Percentiles rank a stretch among this genome's conserved stretches.
phyloP scores from a whole-genome alignment of 2,329 filamentous ascomycete genomes.

The Hymenoscyphus linearis region DNA sequence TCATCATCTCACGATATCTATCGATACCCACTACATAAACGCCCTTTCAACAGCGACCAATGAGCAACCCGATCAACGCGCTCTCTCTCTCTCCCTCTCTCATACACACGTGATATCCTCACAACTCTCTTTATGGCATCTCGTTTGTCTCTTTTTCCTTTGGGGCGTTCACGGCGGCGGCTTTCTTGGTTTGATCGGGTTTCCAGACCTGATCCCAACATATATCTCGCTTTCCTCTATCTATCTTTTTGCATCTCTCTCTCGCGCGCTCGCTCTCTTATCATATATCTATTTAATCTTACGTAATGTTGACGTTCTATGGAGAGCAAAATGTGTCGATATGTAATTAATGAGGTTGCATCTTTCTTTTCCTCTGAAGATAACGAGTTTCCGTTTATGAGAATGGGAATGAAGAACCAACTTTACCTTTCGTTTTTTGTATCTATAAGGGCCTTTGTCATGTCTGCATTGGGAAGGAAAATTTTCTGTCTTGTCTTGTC shows the following conservation, averaged over 20 bases:
- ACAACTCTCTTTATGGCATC: not conserved
- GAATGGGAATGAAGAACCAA: not conserved
- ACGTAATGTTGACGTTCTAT: conserved; percentile 4
- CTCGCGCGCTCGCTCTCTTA: not conserved
- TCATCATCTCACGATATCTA: conserved; percentile 15
- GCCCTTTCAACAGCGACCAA: conserved; percentile 1
- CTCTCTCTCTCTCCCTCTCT: conserved; percentile 18
- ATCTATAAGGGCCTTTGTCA: not conserved
- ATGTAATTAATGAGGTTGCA: conserved; percentile 3
- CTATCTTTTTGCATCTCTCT: not conserved
- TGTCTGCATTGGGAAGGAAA: conserved; percentile 4
- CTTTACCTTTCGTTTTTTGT: not conserved
- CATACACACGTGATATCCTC: conserved; percentile 8
- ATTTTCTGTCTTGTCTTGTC: not conserved
- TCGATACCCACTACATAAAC: conserved; percentile 8
- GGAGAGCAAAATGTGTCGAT: conserved; percentile 10
- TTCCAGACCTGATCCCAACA: not conserved
- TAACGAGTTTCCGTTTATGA: not conserved
- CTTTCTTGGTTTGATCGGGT: not conserved
- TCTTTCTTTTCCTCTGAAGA: not conserved
- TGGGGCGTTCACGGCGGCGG: too few species aligned
- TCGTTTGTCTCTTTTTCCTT: not conserved
- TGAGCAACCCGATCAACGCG: conserved; percentile 14
- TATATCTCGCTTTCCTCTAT: not conserved
- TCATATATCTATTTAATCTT: conserved; percentile 11